Base-by-base conservation (phyloP, 805 yeast genomes). In the Yarrowia keelungensis region DNA sequence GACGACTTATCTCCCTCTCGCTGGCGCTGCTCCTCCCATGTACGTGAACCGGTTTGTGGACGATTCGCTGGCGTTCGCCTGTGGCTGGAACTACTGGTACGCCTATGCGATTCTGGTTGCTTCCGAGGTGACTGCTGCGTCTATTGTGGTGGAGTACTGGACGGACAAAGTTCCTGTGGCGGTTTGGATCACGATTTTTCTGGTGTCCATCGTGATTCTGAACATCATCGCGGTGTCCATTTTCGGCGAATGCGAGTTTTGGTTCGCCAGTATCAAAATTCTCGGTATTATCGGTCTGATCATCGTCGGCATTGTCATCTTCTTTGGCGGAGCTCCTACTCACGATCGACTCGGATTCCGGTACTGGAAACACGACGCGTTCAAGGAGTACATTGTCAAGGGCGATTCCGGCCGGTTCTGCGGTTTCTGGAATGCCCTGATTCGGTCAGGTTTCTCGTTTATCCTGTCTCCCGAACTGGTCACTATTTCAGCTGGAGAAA, bases 401-500 rank as follows among this genome's bases (percentile, higher is more conserved):
- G 91, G 91, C 35, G 76, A 78, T 69, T 82, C 89, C 38, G 92
- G 91, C 56, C 83, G 82, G 70, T 87, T 89, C 76, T 78, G 86
- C 41, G 91, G 89, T 15, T 78, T 89, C 32, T 69, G 89, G 54
- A 84, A 88, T 7, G 91, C 92, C 0, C 78, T 87, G 8, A 78
- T 88, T 64, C 85, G 89, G 39, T 87, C 92, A 0, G 83, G 92
- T 0, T 91, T 89, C 78, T 90, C 95, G 0, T 91, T 88, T 74
- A 87, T 89, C 69, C 94, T 96, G 0, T 88, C 92, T 0, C 81
- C 87, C 68, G 97, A 91, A 72, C 87, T 90, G 77, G 92, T 91
- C n/a, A 86, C 91, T 70, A 87, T 91, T 69, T 93, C 95, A 1
- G 92, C 94, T 2, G 90, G 93, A 77, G 97, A 91, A 76, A 89